Percentiles rank a stretch among this genome's conserved stretches.
Evolutionary conservation across 768 basidiomycete species (phyloP).

Genomic region (Lactarius hatsudake): DNA sequence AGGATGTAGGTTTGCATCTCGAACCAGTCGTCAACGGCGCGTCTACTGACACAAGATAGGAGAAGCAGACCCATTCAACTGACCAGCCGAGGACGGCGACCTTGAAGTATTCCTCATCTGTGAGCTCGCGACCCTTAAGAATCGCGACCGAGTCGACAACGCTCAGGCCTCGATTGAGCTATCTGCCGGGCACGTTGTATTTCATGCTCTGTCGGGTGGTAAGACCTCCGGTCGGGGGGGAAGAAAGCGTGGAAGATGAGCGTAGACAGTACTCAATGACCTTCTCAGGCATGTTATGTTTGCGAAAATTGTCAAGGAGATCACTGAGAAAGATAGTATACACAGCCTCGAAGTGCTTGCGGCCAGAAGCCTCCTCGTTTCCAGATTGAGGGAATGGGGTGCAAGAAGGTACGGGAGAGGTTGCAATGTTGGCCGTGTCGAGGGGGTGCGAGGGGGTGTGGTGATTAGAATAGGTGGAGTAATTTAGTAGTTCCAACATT

Average conservation of each 20-base stretch:
- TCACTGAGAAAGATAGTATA: conserved; percentile 74
- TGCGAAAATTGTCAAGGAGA: conserved; percentile 62
- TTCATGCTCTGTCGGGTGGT: conserved; percentile 62
- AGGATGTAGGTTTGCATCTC: conserved; percentile 98
- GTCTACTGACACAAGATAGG: background rate
- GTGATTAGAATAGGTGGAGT: too few species aligned
- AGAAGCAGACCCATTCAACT: conserved; percentile 76
- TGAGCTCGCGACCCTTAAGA: conserved; percentile 64
- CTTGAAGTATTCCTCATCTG: conserved; percentile 84
- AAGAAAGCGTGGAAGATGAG: conserved; percentile 27
- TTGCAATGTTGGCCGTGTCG: too few species aligned
- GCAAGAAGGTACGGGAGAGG: too few species aligned
- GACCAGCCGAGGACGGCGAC: conserved; percentile 92
- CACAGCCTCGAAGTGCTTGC: conserved; percentile 66
- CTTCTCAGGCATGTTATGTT: conserved; percentile 77
- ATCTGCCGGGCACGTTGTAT: conserved; percentile 95
- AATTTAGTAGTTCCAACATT: too few species aligned
- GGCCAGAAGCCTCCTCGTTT: conserved; percentile 32
- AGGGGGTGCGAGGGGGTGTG: too few species aligned
- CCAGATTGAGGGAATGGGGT: background rate
- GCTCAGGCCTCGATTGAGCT: conserved; percentile 92
- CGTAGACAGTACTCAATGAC: conserved; percentile 81
- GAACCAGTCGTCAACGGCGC: background rate
- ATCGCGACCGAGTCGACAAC: conserved; percentile 93
- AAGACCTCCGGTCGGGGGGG: background rate